Conservation (phyloP, 2,329 filamentous ascomycete species). For the Cercospora sesami region DNA sequence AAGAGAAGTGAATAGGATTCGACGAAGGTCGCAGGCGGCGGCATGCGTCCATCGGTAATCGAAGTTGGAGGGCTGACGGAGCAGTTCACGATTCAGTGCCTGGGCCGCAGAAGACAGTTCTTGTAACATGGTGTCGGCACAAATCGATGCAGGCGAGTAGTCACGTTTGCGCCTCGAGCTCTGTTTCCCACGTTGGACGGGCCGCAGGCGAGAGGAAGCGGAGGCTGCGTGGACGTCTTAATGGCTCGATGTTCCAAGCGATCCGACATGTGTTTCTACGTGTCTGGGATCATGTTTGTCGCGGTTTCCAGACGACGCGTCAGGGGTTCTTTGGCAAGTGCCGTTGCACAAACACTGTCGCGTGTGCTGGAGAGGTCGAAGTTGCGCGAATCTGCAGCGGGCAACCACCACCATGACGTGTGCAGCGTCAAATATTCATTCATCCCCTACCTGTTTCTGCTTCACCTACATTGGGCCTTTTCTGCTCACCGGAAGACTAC, state of each 20-base stretch:
- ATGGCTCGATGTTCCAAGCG: not conserved
- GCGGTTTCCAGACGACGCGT: not conserved
- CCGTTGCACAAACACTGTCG: conserved; percentile 5
- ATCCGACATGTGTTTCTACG: not conserved
- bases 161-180: conserved; percentile 2
- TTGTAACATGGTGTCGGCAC: conserved; percentile 3
- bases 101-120: conserved; percentile 59
- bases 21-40: conserved; percentile 70
- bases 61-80: conserved; percentile 71
- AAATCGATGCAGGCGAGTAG: not conserved
- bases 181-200: not conserved
- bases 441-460: not conserved
- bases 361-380: not conserved
- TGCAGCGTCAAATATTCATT: not conserved
- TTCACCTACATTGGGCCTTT: not conserved
- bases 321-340: not conserved
- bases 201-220: not conserved
- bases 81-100: conserved; percentile 79
- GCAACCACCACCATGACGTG: not conserved
- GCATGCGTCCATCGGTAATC: conserved; percentile 72
- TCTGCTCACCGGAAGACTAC: not conserved
- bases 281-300: conserved; percentile 5
- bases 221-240: not conserved
- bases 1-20: conserved; percentile 82
- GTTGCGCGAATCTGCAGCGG: not conserved